A percentile compares a stretch with the other conserved stretches of the same genome.
These are phyloP conservation scores for Triticum timopheevii DNA, from an alignment of 176 grass and related monocot species.

Conservation along the genomic window DNA sequence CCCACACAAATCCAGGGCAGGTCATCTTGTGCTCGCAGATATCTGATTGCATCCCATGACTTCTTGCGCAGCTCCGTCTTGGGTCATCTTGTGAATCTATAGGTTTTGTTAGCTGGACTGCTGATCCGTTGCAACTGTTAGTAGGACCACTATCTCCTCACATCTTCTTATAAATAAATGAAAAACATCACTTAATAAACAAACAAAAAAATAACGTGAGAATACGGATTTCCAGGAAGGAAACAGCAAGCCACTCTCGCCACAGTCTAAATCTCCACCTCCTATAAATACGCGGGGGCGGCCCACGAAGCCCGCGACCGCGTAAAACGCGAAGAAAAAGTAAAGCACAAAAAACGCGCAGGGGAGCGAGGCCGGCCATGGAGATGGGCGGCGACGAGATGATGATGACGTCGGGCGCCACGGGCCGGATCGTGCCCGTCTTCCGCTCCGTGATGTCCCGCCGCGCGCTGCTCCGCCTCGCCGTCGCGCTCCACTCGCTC, in stretches of 20 bases:
- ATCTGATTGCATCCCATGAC: no score
- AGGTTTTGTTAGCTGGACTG: neutral
- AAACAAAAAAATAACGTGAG: neutral
- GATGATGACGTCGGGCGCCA: constrained; percentile 91
- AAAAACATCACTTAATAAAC: no score
- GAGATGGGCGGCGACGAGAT: constrained; percentile 35
- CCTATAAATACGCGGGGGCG: constrained; percentile 36
- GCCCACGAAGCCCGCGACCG: constrained; percentile 5
- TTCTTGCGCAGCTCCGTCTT: no score
- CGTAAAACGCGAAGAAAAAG: constrained; percentile 15
- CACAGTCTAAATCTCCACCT: neutral
- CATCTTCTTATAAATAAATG: no score
- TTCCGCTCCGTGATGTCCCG: constrained; percentile 71
- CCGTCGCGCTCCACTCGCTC: constrained; percentile 71
- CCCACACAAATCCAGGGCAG: no score
- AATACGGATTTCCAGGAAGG: constrained; percentile 11
- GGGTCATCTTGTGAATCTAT: no score
- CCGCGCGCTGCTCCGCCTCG: constrained; percentile 54
- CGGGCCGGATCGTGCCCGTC: constrained; percentile 81
- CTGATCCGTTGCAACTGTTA: neutral
- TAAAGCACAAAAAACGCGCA: neutral
- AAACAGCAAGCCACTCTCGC: neutral
- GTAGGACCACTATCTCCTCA: neutral
- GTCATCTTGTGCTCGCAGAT: no score
- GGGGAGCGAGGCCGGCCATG: neutral